Evolutionary conservation across 2,329 filamentous ascomycete species (phyloP), one percentile per base, ranked within the genome.

Genomic region (Zymoseptoria pseudotritici): DNA sequence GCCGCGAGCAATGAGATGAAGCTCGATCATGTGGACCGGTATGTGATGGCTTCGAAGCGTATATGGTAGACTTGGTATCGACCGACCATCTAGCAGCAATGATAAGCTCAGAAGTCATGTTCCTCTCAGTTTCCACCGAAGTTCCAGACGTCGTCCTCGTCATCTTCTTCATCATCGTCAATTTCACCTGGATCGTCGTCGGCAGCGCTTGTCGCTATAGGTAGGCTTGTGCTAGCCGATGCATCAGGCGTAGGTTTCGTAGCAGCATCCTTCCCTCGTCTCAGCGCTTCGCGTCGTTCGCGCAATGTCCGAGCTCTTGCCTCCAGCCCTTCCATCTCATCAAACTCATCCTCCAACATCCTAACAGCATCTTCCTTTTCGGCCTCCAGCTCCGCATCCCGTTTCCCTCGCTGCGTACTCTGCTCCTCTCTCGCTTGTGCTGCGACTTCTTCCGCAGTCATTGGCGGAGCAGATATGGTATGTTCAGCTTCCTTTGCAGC

Each of bases 31-130:
- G 90, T 86, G 63, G 85, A 81, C 67, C 82, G 94, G 68, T 99
- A 97, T 77, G 91, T 91, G 72, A 97, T 97, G 94, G 87, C 91
- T 68, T 90, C 91, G 0, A 97, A 97, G 81, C 83, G 94, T 72
- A 99, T 99, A 68, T 99, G 94, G 94, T 97, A 76, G 69, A 46
- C 36, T 17, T 46, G 36, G 13, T 46, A 13, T n/a, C 36, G 17
- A 46, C 17, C 13, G 17, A n/a, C 36, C 13, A n/a, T 11, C 36
- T 46, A 46, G 11, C 36, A n/a, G 17, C 36, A 29, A 29, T 29
- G 26, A 8, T 29, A 29, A 9, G 26, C 26, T 29, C 26, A 29
- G 7, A 29, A 29, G 26, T 46, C 36, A 13, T 46, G 2, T 46
- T n/a, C 17, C 36, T 46, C 36, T 56, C 50, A 59, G 9, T 31